Evolutionary conservation across 2,329 filamentous ascomycete species (phyloP).

Genomic region (Sphaerulina vaccinii): DNA sequence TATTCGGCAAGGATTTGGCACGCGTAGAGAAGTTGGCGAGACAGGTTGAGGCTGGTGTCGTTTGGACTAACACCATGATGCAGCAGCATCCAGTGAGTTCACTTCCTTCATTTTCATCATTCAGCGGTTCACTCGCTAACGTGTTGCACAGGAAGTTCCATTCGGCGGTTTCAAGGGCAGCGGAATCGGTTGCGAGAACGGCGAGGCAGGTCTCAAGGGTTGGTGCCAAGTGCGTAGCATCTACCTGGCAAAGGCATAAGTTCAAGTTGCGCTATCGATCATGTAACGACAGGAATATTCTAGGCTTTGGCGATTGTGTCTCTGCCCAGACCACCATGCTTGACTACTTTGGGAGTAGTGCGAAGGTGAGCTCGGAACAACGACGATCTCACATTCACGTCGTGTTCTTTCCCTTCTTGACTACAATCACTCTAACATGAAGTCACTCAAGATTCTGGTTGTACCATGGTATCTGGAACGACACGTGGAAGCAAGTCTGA

Average conservation of each 20-base stretch:
- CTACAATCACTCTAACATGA: too few species aligned
- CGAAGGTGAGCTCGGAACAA: too few species aligned
- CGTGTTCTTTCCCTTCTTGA: too few species aligned
- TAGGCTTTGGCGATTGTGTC: too few species aligned
- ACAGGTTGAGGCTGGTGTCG: conserved; percentile 82
- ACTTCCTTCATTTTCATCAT: background rate
- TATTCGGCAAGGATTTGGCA: conserved; percentile 84
- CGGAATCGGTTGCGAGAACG: conserved; percentile 54
- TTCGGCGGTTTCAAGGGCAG: conserved; percentile 73
- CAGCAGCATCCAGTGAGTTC: conserved; percentile 24
- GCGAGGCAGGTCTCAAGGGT: conserved; percentile 41
- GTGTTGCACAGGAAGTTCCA: conserved; percentile 38
- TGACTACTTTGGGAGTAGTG: too few species aligned
- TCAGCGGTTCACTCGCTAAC: conserved; percentile 1
- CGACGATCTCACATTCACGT: too few species aligned
- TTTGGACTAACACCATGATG: conserved; percentile 49
- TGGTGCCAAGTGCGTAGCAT: conserved; percentile 47
- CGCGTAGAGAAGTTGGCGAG: conserved; percentile 74
- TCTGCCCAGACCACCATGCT: too few species aligned
- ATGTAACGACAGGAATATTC: too few species aligned
- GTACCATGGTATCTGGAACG: too few species aligned
- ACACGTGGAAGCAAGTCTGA: too few species aligned
- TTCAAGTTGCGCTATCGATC: background rate
- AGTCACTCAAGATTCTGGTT: too few species aligned
- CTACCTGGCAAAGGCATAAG: conserved; percentile 42